phyloP scores from a whole-genome alignment of 2,329 filamentous ascomycete genomes.

The Diaporthe caulivora region DNA sequence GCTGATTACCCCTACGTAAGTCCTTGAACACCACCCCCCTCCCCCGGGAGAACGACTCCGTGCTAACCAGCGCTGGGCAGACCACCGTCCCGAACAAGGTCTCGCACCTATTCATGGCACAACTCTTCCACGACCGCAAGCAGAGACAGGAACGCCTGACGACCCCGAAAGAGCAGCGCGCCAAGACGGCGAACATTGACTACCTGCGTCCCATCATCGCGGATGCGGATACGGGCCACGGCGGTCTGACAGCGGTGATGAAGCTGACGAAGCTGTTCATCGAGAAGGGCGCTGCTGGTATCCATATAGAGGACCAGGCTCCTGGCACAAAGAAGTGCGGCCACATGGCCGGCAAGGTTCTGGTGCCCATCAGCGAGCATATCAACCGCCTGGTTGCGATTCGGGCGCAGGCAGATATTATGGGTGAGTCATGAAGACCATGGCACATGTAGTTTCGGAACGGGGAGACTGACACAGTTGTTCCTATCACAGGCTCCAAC shows the following conservation, averaged over 20 bases:
- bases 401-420: constrained; percentile 97
- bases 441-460: not conserved
- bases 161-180: constrained; percentile 78
- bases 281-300: constrained; percentile 95
- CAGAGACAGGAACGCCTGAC: constrained; percentile 94
- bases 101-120: constrained; percentile 95
- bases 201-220: constrained; percentile 96
- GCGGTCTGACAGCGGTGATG: constrained; percentile 98
- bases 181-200: constrained; percentile 83
- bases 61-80: constrained; percentile 61
- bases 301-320: constrained; percentile 98
- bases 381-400: constrained; percentile 98
- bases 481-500: constrained; percentile 71
- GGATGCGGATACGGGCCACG: constrained; percentile 97
- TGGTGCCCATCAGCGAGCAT: constrained; percentile 97
- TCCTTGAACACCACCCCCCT: constrained; percentile 33
- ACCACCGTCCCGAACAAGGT: constrained; percentile 99
- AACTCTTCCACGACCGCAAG: constrained; percentile 99
- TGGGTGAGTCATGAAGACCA: constrained; percentile 70
- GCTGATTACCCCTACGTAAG: constrained; percentile 94
- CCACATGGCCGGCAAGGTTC: constrained; percentile 98
- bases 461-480: constrained; percentile 25
- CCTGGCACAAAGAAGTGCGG: constrained; percentile 99
- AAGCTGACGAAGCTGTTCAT: constrained; percentile 98
- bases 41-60: constrained; percentile 55